phyloP scores from a whole-genome alignment of 768 basidiomycete species.

The Mycena maculata region DNA sequence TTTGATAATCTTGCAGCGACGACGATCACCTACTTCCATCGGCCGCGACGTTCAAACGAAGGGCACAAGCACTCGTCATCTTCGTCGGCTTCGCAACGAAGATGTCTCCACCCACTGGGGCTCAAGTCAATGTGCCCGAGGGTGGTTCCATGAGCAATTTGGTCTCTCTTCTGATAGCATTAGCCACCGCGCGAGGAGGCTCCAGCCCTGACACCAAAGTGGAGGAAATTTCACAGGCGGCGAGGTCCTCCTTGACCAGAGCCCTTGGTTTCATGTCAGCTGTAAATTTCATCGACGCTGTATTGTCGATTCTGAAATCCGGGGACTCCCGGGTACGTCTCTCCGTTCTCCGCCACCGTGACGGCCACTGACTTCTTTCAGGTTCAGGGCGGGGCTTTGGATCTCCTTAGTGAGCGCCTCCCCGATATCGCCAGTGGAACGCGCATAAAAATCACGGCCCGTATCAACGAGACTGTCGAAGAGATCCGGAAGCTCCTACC shows the following conservation, averaged over 20 bases:
- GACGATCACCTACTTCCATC: conserved; percentile 65
- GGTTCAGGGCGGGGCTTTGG: conserved; percentile 77
- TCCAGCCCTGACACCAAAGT: conserved; percentile 48
- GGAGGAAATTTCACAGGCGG: conserved; percentile 58
- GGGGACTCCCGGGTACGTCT: conserved; percentile 63
- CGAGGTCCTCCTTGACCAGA: conserved; percentile 63
- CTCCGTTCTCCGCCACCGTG: background rate
- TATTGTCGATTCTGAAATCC: conserved; percentile 66
- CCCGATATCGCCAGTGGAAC: conserved; percentile 65
- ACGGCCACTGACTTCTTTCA: conserved; percentile 42
- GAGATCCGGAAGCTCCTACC: conserved; percentile 62
- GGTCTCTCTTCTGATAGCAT: conserved; percentile 60
- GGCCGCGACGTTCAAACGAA: conserved; percentile 60
- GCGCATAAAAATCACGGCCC: conserved; percentile 62
- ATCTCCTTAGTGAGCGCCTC: conserved; percentile 75
- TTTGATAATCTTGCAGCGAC: conserved; percentile 53
- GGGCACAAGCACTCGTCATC: conserved; percentile 74
- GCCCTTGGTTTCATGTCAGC: conserved; percentile 76
- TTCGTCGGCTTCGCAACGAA: conserved; percentile 70
- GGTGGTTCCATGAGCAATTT: conserved; percentile 53
- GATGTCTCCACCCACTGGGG: conserved; percentile 37
- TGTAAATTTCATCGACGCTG: conserved; percentile 71
- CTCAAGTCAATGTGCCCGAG: conserved; percentile 34
- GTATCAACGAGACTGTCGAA: conserved; percentile 64
- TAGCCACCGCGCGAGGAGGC: conserved; percentile 53